Conservation (phyloP, 495 filamentous ascomycete genomes). For the Trichodelitschia bisporula region DNA sequence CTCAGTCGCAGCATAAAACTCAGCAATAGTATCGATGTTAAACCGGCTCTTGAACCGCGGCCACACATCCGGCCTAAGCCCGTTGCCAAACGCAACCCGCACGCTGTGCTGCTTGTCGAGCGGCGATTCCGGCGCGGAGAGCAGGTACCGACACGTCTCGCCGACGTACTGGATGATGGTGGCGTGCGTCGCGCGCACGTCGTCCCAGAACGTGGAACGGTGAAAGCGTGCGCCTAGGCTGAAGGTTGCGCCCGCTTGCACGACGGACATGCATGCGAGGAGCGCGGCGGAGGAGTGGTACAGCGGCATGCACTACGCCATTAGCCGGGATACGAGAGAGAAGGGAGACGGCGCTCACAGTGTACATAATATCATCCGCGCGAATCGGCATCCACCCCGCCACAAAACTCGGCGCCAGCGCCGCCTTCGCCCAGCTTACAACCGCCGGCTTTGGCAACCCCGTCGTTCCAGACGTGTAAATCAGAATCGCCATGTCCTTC, state of each 20-base stretch:
- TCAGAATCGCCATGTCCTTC: conserved; percentile 14
- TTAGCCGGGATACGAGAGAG: background rate
- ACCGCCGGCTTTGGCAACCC: conserved; percentile 82
- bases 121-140: conserved; percentile 41
- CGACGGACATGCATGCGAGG: conserved; percentile 35
- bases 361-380: conserved; percentile 50
- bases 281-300: conserved; percentile 72
- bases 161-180: conserved; percentile 89
- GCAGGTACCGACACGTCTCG: conserved; percentile 78
- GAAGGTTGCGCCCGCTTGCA: conserved; percentile 38
- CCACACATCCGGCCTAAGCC: conserved; percentile 84
- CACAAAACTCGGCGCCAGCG: conserved; percentile 27
- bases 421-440: conserved; percentile 49
- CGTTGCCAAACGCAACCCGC: conserved; percentile 73
- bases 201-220: conserved; percentile 57
- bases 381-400: conserved; percentile 30
- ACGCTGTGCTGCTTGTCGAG: conserved; percentile 58
- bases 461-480: conserved; percentile 13
- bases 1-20: conserved; percentile 86
- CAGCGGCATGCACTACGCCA: conserved; percentile 57
- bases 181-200: conserved; percentile 44
- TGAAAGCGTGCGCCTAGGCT: conserved; percentile 63
- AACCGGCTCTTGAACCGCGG: conserved; percentile 69
- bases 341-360: conserved; percentile 22
- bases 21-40: conserved; percentile 49